phyloP scores from a whole-genome alignment of 305 asterid species.

The Nicotiana rustica region DNA sequence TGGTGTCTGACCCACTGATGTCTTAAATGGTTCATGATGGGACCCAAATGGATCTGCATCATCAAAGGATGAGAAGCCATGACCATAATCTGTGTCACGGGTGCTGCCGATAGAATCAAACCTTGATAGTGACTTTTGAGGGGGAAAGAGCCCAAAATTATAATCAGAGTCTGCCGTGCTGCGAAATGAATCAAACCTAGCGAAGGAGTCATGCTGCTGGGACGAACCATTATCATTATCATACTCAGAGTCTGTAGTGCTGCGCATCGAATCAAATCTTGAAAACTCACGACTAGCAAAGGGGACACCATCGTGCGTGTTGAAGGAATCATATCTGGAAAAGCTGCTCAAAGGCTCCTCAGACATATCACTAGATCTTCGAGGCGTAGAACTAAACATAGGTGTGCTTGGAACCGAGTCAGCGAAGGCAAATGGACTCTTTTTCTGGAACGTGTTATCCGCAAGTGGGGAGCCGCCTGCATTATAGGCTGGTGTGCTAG shows the following conservation, averaged over 20 bases:
- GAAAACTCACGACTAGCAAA: constrained; percentile 63
- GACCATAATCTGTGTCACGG: constrained; percentile 70
- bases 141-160: constrained; percentile 62
- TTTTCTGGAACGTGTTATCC: constrained; percentile 44
- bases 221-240: constrained; percentile 74
- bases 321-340: constrained; percentile 94
- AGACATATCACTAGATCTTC: constrained; percentile 54
- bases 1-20: constrained; percentile 70
- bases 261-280: constrained; percentile 72
- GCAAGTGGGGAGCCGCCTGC: constrained; percentile 45
- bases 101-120: constrained; percentile 81
- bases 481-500: constrained; percentile 58
- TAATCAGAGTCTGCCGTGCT: constrained; percentile 94
- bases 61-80: constrained; percentile 77
- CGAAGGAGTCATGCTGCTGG: constrained; percentile 54
- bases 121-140: constrained; percentile 61
- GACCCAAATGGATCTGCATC: constrained; percentile 83
- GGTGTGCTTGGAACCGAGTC: constrained; percentile 93
- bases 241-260: constrained; percentile 76
- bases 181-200: constrained; percentile 90
- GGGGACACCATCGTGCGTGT: constrained; percentile 73
- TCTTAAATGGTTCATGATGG: constrained; percentile 62
- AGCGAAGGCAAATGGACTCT: constrained; percentile 47
- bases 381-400: constrained; percentile 70
- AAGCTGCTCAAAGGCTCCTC: constrained; percentile 76